A percentile compares a stretch with the other conserved stretches of the same genome.
phyloP scores from a whole-genome alignment of 2,329 filamentous ascomycete species.

The Fusarium buharicum region DNA sequence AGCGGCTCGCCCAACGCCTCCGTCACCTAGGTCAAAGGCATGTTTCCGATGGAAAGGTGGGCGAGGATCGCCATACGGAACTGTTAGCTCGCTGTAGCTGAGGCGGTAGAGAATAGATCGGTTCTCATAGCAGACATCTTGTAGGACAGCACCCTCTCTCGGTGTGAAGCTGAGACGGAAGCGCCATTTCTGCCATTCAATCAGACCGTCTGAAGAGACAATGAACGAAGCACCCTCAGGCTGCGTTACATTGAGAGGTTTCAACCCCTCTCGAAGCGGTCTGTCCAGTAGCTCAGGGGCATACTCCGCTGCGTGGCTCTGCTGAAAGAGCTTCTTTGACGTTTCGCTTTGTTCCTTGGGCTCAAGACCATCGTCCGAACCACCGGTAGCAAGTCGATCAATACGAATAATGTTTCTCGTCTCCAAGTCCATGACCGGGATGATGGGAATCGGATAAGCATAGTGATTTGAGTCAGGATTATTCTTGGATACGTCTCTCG shows the following conservation, averaged over 20 bases:
- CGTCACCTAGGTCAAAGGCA: constrained; percentile 79
- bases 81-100: constrained; percentile 75
- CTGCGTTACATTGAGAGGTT: constrained; percentile 78
- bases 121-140: constrained; percentile 74
- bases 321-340: constrained; percentile 53
- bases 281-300: constrained; percentile 61
- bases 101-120: constrained; percentile 73
- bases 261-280: constrained; percentile 63
- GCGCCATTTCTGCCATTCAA: constrained; percentile 74
- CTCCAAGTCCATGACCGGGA: constrained; percentile 67
- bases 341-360: constrained; percentile 49
- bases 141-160: constrained; percentile 75
- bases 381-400: constrained; percentile 65
- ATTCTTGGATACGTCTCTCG: constrained; percentile 54
- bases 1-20: constrained; percentile 71
- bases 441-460: constrained; percentile 68
- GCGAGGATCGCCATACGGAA: constrained; percentile 74
- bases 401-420: constrained; percentile 66
- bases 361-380: constrained; percentile 57
- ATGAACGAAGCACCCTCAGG: constrained; percentile 74
- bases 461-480: constrained; percentile 71
- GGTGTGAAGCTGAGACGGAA: constrained; percentile 76
- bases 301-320: constrained; percentile 53
- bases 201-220: constrained; percentile 57
- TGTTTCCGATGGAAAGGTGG: constrained; percentile 74